These are phyloP conservation scores for Iberis amara DNA, from an alignment of 441 rosid genomes.

Conservation along the genomic window DNA sequence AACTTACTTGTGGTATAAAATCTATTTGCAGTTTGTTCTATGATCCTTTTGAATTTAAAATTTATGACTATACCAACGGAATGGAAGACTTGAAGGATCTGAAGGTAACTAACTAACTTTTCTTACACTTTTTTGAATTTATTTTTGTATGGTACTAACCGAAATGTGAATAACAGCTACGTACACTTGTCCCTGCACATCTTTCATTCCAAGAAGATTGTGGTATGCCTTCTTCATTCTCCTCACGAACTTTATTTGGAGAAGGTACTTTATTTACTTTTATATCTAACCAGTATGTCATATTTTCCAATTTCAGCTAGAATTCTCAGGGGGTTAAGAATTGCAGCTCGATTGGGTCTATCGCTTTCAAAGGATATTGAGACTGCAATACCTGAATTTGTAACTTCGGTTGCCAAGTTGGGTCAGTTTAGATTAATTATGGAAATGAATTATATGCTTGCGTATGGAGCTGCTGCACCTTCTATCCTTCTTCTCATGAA, in stretches of 20 bases:
- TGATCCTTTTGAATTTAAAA: conserved; percentile 52
- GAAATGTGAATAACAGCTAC: conserved; percentile 50
- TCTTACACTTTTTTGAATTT: conserved; percentile 4
- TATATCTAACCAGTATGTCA: conserved; percentile 17
- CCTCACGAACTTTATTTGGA: conserved; percentile 25
- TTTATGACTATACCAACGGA: conserved; percentile 74
- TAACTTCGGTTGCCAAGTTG: conserved; percentile 50
- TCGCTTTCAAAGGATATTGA: conserved; percentile 61
- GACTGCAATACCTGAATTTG: conserved; percentile 55
- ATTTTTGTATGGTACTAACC: conserved; percentile 20
- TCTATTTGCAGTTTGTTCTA: conserved; percentile 63
- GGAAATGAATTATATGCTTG: conserved; percentile 90
- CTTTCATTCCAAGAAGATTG: conserved; percentile 78
- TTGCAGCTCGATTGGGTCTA: conserved; percentile 80
- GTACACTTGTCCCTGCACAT: conserved; percentile 68
- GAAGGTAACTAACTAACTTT: conserved; percentile 48
- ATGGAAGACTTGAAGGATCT: conserved; percentile 62
- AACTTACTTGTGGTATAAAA: conserved; percentile 20
- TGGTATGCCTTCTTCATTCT: conserved; percentile 51
- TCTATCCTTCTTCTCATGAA: conserved; percentile 73
- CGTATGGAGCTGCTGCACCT: conserved; percentile 86
- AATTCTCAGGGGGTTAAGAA: conserved; percentile 83
- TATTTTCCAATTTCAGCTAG: conserved; percentile 52
- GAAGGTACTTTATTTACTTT: conserved; percentile 12
- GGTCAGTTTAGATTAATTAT: conserved; percentile 77